A percentile compares a stretch with the other conserved stretches of the same genome.
Evolutionary conservation across 331 rosid species (phyloP).

Genomic region (Dryas integrifolia): DNA sequence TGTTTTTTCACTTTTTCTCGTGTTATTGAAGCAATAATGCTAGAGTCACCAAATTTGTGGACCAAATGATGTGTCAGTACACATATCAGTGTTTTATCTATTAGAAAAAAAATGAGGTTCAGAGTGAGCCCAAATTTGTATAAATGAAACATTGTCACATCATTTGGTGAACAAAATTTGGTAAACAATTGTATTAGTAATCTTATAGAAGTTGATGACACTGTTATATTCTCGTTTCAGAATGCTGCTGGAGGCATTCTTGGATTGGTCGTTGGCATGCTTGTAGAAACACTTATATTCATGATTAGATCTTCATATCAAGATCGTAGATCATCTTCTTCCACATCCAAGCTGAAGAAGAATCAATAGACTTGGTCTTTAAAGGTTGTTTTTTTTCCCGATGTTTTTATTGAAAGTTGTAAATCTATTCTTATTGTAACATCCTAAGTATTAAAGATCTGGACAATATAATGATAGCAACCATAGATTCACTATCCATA

Average conservation of each 20-base stretch:
- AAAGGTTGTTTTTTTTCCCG: background rate
- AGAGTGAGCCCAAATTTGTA: too few relatives aligned
- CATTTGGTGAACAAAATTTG: too few relatives aligned
- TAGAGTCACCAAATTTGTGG: too few relatives aligned
- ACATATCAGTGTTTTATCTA: too few relatives aligned
- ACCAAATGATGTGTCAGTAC: too few relatives aligned
- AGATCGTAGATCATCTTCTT: slow-evolving; percentile 39
- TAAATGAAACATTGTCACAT: too few relatives aligned
- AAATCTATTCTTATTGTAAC: background rate
- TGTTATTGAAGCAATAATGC: background rate
- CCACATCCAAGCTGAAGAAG: slow-evolving; percentile 60
- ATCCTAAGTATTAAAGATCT: background rate
- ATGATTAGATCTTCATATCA: slow-evolving; percentile 63
- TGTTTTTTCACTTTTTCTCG: background rate
- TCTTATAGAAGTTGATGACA: background rate
- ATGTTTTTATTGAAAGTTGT: background rate
- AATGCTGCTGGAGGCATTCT: slow-evolving; percentile 92
- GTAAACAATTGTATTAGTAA: too few relatives aligned
- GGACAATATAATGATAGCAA: background rate
- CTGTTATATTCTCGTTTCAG: slow-evolving; percentile 36
- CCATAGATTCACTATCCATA: background rate
- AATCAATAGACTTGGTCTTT: slow-evolving; percentile 48
- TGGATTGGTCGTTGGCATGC: slow-evolving; percentile 81
- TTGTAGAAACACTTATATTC: slow-evolving; percentile 93
- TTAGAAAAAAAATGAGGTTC: too few relatives aligned